Base-by-base conservation (phyloP, 78 protist genomes). In the Chrysochromulina parva region DNA sequence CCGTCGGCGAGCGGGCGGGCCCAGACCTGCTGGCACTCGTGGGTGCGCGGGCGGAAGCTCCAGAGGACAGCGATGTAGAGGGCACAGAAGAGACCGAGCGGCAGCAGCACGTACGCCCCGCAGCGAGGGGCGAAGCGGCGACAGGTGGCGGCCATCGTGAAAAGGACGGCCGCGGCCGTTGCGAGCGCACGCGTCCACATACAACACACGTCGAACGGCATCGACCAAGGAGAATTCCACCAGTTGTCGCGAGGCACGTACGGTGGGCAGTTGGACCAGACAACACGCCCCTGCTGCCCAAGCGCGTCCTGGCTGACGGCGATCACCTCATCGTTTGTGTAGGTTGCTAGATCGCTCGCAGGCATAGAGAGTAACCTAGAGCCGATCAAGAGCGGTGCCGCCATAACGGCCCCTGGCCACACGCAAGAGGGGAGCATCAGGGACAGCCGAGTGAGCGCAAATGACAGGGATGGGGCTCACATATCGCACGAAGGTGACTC, bases 331-430 rank as follows among this genome's bases (percentile, higher is more conserved):
- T 1, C 22, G 85, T 71, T 88, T 57, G 69, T 0, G 81, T 66
- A 59, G 66, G 81, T 66, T 10, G 17, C 81, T 52, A 47, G 80
- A 10, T 62, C 80, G 62, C 10, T 47, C 52, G 62, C 66, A 20
- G 80, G n/a, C 81, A 86, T 86, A 13, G 10, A 11, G 24, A 9
- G 57, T 28, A 85, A 17, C n/a, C 38, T 2, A n/a, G 90, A 65
- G 48, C 88, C 54, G 58, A 88, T 66, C 47, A 88, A 69, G n/a
- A 88, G 85, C 67, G 91, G 91, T 14, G 91, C 84, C 53, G 91
- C 66, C 74, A 88, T 26, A 84, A 88, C 91, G 3, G 67, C 66
- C 91, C 91, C 38, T 38, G 38, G 38, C 38, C 38, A 38, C 38
- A 38, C 38, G 38, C 38, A 38, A 38, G 38, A 38, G 38, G 38